Evolutionary conservation across 352 stramenopile species (phyloP).

Genomic region (Pythium monospermum): DNA sequence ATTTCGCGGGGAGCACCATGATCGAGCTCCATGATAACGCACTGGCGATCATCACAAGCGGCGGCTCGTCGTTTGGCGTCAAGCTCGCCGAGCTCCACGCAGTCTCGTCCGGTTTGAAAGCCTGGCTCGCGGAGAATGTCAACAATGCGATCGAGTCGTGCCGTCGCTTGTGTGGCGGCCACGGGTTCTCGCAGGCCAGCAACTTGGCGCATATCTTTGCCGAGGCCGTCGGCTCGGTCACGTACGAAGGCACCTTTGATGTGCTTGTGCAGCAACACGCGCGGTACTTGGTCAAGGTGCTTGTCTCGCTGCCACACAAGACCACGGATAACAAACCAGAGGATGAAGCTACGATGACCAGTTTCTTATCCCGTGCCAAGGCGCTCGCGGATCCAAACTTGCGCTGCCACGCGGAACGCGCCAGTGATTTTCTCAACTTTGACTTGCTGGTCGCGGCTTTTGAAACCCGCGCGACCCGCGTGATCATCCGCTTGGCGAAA

Average conservation of each 20-base stretch:
- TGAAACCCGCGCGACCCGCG: constrained; percentile 28
- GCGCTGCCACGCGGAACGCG: constrained; percentile 28
- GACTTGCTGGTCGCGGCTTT: constrained; percentile 39
- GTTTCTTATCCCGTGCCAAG: constrained; percentile 36
- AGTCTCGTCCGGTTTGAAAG: constrained; percentile 49
- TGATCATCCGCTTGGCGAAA: constrained; percentile 24
- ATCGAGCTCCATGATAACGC: constrained; percentile 30
- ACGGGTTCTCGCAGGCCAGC: constrained; percentile 21
- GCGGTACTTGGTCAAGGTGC: constrained; percentile 50
- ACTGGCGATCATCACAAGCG: constrained; percentile 31
- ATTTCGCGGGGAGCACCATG: constrained; percentile 28
- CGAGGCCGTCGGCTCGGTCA: constrained; percentile 43
- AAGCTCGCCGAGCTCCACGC: constrained; percentile 52
- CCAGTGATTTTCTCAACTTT: constrained; percentile 33
- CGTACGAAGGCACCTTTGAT: constrained; percentile 68
- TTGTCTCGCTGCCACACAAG: constrained; percentile 20
- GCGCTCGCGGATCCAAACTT: constrained; percentile 23
- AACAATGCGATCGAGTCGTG: constrained; percentile 42
- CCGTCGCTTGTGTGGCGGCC: constrained; percentile 34
- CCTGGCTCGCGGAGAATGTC: constrained; percentile 36
- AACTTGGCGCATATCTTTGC: constrained; percentile 29
- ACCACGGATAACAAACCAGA: too few species aligned
- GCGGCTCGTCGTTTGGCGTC: constrained; percentile 25
- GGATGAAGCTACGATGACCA: constrained; percentile 1
- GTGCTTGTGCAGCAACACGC: constrained; percentile 66